Percentiles rank a stretch among this genome's conserved stretches.
These are phyloP conservation scores for Xylariales sp. DNA, from an alignment of 2,329 filamentous ascomycete genomes.

Conservation along the genomic window DNA sequence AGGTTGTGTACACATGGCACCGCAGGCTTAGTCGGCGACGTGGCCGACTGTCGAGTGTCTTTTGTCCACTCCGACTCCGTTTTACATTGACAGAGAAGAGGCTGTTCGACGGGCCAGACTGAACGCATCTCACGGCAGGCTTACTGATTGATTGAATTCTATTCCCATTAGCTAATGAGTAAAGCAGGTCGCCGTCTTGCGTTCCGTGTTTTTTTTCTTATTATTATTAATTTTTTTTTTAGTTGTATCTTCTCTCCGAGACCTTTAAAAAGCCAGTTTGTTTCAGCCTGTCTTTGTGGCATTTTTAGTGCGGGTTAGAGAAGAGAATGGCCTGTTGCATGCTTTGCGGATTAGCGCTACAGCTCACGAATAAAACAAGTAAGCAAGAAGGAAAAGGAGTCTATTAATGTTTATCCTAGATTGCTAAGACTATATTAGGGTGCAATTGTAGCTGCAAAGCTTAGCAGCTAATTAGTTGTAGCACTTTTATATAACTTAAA, in stretches of 20 bases:
- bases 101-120: neutral
- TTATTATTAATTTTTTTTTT: too few relatives aligned
- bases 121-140: neutral
- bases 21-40: conserved; percentile 19
- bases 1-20: conserved; percentile 20
- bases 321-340: too few relatives aligned
- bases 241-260: neutral
- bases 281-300: conserved; percentile 10
- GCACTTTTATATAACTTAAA: too few relatives aligned
- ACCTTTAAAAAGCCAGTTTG: neutral
- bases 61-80: conserved; percentile 4
- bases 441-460: too few relatives aligned
- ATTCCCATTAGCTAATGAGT: conserved; percentile 2
- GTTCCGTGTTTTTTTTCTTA: neutral
- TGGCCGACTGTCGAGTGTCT: conserved; percentile 23
- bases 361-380: conserved; percentile 1
- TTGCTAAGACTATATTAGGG: too few relatives aligned
- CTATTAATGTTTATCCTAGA: too few relatives aligned
- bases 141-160: neutral
- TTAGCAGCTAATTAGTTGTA: too few relatives aligned
- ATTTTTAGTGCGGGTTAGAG: neutral
- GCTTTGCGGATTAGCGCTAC: conserved; percentile 10
- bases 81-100: conserved; percentile 8
- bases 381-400: too few relatives aligned
- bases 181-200: neutral